Evolutionary conservation across 176 grass and related monocot genomes (phyloP).

Genomic region (Musa itinerans): DNA sequence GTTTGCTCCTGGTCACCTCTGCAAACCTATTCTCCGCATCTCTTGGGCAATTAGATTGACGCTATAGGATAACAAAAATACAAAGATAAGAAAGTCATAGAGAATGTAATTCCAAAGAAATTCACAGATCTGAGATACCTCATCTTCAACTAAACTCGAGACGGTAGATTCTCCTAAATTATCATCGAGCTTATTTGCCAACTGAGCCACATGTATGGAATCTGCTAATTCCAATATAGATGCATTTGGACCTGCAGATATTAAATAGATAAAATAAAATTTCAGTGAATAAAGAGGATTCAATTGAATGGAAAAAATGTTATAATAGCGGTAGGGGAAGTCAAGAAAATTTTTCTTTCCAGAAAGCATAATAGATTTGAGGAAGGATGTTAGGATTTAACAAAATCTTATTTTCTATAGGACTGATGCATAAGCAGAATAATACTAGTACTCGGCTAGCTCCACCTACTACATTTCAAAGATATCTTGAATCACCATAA

Average conservation of each 20-base stretch:
- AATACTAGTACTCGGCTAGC: no score
- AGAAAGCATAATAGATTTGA: no score
- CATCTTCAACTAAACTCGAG: slow-evolving; percentile 5
- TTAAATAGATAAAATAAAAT: slow-evolving; percentile 10
- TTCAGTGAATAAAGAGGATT: slow-evolving; percentile 2
- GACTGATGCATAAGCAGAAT: no score
- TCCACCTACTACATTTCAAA: no score
- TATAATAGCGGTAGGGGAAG: no score
- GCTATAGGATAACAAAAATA: neutral
- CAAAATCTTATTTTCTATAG: no score
- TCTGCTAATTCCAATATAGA: slow-evolving; percentile 46
- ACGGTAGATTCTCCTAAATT: slow-evolving; percentile 4
- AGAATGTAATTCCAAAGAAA: neutral
- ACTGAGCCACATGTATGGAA: slow-evolving; percentile 61
- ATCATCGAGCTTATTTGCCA: slow-evolving; percentile 21
- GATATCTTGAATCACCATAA: no score
- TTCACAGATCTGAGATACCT: slow-evolving; percentile 34
- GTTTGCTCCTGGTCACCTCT: slow-evolving; percentile 19
- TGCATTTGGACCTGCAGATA: slow-evolving; percentile 48
- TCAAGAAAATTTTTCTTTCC: no score
- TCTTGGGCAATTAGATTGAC: neutral
- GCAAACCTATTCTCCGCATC: slow-evolving; percentile 26
- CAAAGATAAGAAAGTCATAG: neutral
- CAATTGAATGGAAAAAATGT: neutral
- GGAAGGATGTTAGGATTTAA: no score